Conservation (phyloP, 75 land plant genomes). For the Isoetes taiwanensis region DNA sequence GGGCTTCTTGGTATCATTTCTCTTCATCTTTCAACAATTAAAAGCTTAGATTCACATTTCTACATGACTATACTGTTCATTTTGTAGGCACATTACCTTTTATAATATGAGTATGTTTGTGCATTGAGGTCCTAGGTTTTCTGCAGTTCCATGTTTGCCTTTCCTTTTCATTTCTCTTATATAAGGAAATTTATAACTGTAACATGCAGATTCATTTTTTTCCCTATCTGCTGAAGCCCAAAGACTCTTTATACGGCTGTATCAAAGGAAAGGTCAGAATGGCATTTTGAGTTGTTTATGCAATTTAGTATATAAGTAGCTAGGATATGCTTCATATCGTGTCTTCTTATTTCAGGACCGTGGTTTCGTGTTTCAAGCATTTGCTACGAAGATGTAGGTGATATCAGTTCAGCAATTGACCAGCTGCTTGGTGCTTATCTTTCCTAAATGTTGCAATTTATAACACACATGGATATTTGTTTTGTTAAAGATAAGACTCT, state of each 20-base stretch:
- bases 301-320: background rate
- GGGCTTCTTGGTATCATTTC: conserved; percentile 31
- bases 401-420: conserved; percentile 33
- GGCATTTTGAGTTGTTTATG: background rate
- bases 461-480: no score
- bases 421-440: conserved; percentile 38
- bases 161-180: no score
- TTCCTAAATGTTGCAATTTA: background rate
- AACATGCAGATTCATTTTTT: conserved; percentile 38
- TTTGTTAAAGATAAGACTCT: no score
- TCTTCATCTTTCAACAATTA: no score
- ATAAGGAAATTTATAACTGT: no score
- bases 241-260: conserved; percentile 64
- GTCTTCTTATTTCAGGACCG: conserved; percentile 40
- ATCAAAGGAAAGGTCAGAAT: conserved; percentile 56
- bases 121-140: no score
- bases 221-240: conserved; percentile 54
- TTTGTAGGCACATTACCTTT: no score
- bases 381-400: conserved; percentile 44
- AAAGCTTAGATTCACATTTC: no score
- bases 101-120: no score
- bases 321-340: background rate
- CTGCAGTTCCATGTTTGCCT: no score
- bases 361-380: conserved; percentile 60
- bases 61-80: no score